A percentile compares a stretch with the other conserved stretches of the same genome.
Conservation (phyloP, 2,329 filamentous ascomycete genomes). For the Nothophaeocryptopus gaeumannii region DNA sequence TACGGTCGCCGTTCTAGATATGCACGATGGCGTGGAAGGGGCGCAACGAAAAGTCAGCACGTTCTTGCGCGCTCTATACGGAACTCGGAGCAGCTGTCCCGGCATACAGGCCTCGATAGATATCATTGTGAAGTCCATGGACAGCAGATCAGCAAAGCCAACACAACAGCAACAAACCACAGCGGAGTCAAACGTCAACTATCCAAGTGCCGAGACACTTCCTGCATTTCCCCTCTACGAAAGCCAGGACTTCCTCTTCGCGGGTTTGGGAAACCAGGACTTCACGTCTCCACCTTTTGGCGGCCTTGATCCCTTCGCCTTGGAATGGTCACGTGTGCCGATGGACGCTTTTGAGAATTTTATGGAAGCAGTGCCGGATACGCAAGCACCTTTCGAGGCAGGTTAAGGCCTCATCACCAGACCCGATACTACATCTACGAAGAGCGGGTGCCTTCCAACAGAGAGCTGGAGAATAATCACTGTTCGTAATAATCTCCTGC, state of each 20-base stretch:
- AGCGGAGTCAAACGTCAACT: background rate
- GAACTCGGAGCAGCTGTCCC: constrained; percentile 28
- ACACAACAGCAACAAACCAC: background rate
- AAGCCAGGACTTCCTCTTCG: background rate
- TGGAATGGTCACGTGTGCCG: constrained; percentile 11
- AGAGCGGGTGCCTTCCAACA: background rate
- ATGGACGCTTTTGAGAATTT: constrained; percentile 7
- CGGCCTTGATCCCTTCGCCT: constrained; percentile 9
- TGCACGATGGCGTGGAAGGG: constrained; percentile 25
- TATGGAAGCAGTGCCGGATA: background rate
- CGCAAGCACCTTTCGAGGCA: background rate
- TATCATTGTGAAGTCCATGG: constrained; percentile 28
- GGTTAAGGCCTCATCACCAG: background rate
- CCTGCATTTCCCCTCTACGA: constrained; percentile 8
- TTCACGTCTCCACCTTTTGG: constrained; percentile 6
- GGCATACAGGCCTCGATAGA: constrained; percentile 33
- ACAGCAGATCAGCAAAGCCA: background rate
- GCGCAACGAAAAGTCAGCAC: constrained; percentile 29
- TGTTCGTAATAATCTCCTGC: too few species aligned
- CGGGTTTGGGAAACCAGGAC: background rate
- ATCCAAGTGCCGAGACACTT: background rate
- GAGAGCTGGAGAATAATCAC: background rate
- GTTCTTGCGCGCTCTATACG: constrained; percentile 30
- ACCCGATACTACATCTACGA: too few species aligned
- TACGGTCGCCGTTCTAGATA: constrained; percentile 32